A percentile compares a stretch with the other conserved stretches of the same genome.
Conservation (phyloP, 495 filamentous ascomycete genomes). For the Cryomyces minteri region DNA sequence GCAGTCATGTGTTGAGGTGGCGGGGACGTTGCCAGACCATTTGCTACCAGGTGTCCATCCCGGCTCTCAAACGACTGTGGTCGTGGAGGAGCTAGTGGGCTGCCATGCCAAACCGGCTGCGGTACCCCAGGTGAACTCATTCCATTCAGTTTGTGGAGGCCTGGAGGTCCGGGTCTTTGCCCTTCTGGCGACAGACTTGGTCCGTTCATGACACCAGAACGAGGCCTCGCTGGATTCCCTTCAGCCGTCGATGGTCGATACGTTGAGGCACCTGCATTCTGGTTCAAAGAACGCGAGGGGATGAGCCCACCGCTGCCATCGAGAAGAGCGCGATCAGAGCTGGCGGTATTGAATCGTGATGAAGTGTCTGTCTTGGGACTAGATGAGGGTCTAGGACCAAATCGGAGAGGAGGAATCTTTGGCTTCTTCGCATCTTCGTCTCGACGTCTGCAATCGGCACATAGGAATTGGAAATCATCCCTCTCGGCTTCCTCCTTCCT, state of each 20-base stretch:
- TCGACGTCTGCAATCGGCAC: conserved; percentile 52
- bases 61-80: background rate
- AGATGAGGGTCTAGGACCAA: conserved; percentile 35
- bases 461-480: conserved; percentile 81
- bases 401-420: conserved; percentile 55
- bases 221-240: background rate
- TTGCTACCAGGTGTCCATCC: background rate
- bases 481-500: conserved; percentile 56
- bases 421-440: conserved; percentile 42
- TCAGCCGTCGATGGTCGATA: background rate
- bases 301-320: too few relatives aligned
- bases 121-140: too few relatives aligned
- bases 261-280: background rate
- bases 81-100: conserved; percentile 3
- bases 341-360: conserved; percentile 1
- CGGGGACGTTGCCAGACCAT: background rate
- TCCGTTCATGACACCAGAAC: conserved; percentile 11
- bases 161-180: conserved; percentile 13
- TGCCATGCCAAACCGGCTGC: background rate
- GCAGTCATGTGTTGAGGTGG: background rate
- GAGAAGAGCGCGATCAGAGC: background rate
- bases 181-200: conserved; percentile 21
- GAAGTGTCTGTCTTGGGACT: conserved; percentile 7
- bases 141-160: conserved; percentile 9
- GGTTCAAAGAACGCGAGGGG: background rate